Evolutionary conservation across 345 rosid genomes (phyloP).

Genomic region (Euphorbia pulcherrima): DNA sequence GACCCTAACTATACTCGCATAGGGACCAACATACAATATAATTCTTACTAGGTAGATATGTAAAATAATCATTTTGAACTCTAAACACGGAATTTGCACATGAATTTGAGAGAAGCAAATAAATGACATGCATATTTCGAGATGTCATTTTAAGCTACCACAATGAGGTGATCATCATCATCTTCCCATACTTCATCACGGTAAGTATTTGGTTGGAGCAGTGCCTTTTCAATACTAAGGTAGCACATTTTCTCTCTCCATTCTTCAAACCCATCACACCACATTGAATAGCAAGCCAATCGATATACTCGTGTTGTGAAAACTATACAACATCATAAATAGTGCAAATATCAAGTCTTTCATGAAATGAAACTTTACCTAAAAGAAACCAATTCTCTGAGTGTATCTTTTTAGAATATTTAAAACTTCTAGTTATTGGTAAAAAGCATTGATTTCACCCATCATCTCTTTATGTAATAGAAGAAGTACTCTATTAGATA

Average conservation of each 20-base stretch:
- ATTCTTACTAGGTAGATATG: too few relatives aligned
- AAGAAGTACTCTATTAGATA: constrained; percentile 62
- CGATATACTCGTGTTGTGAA: too few relatives aligned
- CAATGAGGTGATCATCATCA: constrained; percentile 1
- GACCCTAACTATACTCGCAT: too few relatives aligned
- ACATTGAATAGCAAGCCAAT: constrained; percentile 13
- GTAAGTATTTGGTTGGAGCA: constrained; percentile 5
- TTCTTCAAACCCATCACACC: constrained; percentile 11
- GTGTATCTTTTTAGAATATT: constrained; percentile 37
- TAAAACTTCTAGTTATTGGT: constrained; percentile 47
- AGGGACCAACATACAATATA: too few relatives aligned
- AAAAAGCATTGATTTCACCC: constrained; percentile 50
- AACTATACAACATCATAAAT: too few relatives aligned
- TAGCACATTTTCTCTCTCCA: constrained; percentile 19
- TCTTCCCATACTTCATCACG: constrained; percentile 21
- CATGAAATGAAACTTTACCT: too few relatives aligned
- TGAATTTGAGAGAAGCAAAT: too few relatives aligned
- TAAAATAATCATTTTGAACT: too few relatives aligned
- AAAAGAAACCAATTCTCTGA: constrained; percentile 43
- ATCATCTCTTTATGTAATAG: constrained; percentile 66
- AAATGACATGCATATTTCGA: not conserved
- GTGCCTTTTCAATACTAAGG: not conserved
- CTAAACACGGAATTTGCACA: too few relatives aligned
- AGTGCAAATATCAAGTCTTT: too few relatives aligned
- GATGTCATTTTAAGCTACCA: constrained; percentile 18